These are phyloP conservation scores for Graphiopsis chlorocephala DNA, from an alignment of 2,329 filamentous ascomycete genomes.

Conservation along the genomic window DNA sequence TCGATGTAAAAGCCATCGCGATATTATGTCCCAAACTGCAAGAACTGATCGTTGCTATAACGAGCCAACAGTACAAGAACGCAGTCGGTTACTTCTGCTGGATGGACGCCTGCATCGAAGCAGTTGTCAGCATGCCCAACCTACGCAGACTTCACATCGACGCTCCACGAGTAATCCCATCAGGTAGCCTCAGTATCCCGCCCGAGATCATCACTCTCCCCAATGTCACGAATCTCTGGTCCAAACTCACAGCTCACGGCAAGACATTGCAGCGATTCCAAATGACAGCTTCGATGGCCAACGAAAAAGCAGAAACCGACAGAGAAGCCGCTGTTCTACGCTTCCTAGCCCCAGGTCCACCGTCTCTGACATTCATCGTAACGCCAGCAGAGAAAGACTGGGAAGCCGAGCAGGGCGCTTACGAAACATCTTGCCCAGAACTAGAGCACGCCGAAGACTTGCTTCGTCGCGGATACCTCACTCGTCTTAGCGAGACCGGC, in stretches of 20 bases:
- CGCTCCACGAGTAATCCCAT: neutral
- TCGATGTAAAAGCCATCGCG: neutral
- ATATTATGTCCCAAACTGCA: neutral
- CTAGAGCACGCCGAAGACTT: neutral
- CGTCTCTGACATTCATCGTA: neutral
- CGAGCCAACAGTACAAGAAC: neutral
- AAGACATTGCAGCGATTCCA: neutral
- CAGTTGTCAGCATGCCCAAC: neutral
- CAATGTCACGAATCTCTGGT: neutral
- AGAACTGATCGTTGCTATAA: neutral
- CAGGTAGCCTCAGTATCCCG: neutral
- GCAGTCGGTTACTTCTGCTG: constrained; percentile 11
- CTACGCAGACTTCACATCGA: neutral
- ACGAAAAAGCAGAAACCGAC: neutral
- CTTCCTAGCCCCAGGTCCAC: neutral
- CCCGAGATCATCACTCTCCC: neutral
- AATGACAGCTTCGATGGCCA: neutral
- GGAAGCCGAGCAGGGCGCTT: neutral
- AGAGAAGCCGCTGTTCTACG: neutral
- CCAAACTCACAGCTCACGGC: neutral
- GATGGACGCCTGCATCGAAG: constrained; percentile 8
- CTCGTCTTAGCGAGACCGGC: neutral
- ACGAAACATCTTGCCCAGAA: neutral
- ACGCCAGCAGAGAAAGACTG: neutral
- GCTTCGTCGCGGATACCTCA: neutral